Conservation (phyloP, 345 rosid species). For the Tarenaya hassleriana region DNA sequence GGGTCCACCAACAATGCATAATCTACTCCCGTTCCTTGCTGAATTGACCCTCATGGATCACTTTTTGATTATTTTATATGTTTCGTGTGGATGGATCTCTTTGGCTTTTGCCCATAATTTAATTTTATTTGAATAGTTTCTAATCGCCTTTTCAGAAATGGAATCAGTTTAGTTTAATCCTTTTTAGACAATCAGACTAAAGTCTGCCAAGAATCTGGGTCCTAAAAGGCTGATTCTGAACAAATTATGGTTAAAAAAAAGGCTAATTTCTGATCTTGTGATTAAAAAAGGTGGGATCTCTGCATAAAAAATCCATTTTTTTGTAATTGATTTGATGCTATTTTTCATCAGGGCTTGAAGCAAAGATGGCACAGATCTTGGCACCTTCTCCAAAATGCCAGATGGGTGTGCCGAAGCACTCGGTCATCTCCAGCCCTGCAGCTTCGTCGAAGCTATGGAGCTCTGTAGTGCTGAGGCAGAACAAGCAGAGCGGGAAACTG, state of each 20-base stretch:
- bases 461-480: slow-evolving; percentile 61
- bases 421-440: slow-evolving; percentile 36
- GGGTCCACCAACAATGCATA: slow-evolving; percentile 25
- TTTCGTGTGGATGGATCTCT: slow-evolving; percentile 9
- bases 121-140: neutral
- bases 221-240: neutral
- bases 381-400: slow-evolving; percentile 77
- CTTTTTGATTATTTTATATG: slow-evolving; percentile 21
- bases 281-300: slow-evolving; percentile 9
- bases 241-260: neutral
- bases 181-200: neutral
- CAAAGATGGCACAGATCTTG: slow-evolving; percentile 79
- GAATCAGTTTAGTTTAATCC: neutral
- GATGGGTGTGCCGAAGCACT: slow-evolving; percentile 56
- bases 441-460: slow-evolving; percentile 54
- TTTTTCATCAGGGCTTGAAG: slow-evolving; percentile 28
- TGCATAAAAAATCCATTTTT: slow-evolving; percentile 5
- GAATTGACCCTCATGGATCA: slow-evolving; percentile 8
- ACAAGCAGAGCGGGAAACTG: slow-evolving; percentile 43
- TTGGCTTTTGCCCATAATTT: slow-evolving; percentile 13
- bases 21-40: neutral
- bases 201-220: neutral
- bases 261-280: neutral
- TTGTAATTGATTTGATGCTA: slow-evolving; percentile 6
- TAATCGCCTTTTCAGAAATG: neutral